phyloP scores from a whole-genome alignment of 306 rosid species.

The Castanea sativa region DNA sequence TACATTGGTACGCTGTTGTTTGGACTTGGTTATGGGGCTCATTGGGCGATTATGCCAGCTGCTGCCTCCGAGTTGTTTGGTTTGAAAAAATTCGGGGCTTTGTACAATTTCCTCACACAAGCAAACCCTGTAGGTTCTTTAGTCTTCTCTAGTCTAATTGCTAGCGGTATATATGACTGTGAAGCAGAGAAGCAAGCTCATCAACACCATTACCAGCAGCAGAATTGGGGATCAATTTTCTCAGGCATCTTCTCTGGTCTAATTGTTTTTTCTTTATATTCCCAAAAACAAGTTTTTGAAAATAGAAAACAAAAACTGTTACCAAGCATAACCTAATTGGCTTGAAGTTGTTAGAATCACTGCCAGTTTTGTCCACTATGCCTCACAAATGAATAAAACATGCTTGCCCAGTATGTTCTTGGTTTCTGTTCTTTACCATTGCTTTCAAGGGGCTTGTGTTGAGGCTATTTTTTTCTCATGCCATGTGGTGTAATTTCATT shows the following conservation, averaged over 20 bases:
- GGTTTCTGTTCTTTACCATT: not conserved
- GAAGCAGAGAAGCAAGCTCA: constrained; percentile 87
- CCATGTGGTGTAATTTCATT: too few species aligned
- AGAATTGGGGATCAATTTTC: constrained; percentile 39
- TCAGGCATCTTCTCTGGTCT: not conserved
- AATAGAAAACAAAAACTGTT: too few species aligned
- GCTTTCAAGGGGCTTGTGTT: not conserved
- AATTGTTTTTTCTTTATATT: too few species aligned
- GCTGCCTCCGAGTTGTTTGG: constrained; percentile 94
- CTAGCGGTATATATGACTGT: constrained; percentile 69
- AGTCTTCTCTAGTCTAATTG: constrained; percentile 72
- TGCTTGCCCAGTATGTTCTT: not conserved
- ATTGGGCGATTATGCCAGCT: constrained; percentile 93
- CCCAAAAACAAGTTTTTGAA: too few species aligned
- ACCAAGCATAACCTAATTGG: not conserved
- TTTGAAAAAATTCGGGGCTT: constrained; percentile 77
- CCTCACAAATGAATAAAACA: not conserved
- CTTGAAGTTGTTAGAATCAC: constrained; percentile 9
- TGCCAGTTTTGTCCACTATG: constrained; percentile 16
- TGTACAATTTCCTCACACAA: constrained; percentile 84
- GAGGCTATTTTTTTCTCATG: too few species aligned
- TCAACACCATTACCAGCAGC: constrained; percentile 13
- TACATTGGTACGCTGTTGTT: constrained; percentile 68
- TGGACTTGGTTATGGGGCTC: constrained; percentile 91
- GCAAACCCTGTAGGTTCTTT: constrained; percentile 80